Evolutionary conservation across 768 basidiomycete species (phyloP).

Genomic region (Kwoniella pini): DNA sequence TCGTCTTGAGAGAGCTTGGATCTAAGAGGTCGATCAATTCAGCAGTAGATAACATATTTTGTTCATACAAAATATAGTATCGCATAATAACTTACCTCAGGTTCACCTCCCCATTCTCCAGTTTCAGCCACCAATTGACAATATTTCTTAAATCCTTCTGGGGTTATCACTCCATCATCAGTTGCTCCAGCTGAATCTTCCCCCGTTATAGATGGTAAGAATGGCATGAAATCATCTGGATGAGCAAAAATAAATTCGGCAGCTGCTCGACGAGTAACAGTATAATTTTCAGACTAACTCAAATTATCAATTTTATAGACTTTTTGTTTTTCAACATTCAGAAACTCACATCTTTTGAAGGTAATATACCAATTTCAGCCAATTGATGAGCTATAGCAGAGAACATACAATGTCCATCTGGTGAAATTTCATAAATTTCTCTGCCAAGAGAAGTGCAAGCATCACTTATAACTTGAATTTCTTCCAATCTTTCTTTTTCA

Average conservation of each 20-base stretch:
- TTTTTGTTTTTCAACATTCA: no score
- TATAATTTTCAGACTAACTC: slow-evolving; percentile 26
- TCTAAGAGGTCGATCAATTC: no score
- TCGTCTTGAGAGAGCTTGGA: slow-evolving; percentile 78
- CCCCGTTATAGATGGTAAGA: slow-evolving; percentile 69
- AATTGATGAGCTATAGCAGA: slow-evolving; percentile 93
- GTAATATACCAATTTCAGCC: slow-evolving; percentile 67
- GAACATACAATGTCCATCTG: slow-evolving; percentile 96
- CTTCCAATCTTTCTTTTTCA: slow-evolving; percentile 50
- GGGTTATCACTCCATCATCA: slow-evolving; percentile 71
- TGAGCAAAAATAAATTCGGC: slow-evolving; percentile 79
- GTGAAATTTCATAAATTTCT: slow-evolving; percentile 65
- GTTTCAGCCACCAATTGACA: slow-evolving; percentile 77
- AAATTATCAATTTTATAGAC: no score
- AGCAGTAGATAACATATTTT: not conserved
- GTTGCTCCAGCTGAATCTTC: slow-evolving; percentile 69
- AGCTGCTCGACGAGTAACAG: slow-evolving; percentile 65
- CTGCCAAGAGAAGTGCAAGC: slow-evolving; percentile 48
- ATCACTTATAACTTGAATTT: slow-evolving; percentile 47
- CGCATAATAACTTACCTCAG: slow-evolving; percentile 61
- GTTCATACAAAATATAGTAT: not conserved
- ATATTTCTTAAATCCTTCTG: slow-evolving; percentile 65
- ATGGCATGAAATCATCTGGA: slow-evolving; percentile 87
- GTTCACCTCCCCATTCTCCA: slow-evolving; percentile 95
- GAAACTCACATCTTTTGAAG: slow-evolving; percentile 53